Percentiles rank a stretch among this genome's conserved stretches.
Conservation (phyloP, 2,329 filamentous ascomycete species). For the Zymoseptoria ardabiliae region DNA sequence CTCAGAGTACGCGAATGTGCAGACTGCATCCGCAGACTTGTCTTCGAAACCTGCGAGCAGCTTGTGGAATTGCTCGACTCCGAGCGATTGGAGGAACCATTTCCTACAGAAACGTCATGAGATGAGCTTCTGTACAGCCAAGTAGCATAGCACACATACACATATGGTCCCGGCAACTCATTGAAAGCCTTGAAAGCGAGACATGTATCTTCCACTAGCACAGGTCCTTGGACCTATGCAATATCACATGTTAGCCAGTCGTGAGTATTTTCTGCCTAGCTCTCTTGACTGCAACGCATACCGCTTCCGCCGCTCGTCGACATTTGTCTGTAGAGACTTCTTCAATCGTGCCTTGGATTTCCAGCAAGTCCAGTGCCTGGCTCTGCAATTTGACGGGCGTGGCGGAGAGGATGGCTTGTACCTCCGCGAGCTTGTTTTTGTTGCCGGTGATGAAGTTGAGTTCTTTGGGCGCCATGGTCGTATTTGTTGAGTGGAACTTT, state of each 20-base stretch:
- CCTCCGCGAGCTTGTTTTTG: constrained; percentile 85
- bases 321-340: constrained; percentile 88
- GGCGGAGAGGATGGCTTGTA: constrained; percentile 73
- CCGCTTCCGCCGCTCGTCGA: constrained; percentile 67
- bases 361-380: constrained; percentile 70
- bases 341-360: constrained; percentile 87
- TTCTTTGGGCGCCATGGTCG: constrained; percentile 33
- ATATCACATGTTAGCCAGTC: neutral
- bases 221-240: constrained; percentile 68
- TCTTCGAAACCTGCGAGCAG: constrained; percentile 81
- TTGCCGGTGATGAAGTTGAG: constrained; percentile 97
- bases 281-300: constrained; percentile 36
- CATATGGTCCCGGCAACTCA: constrained; percentile 91
- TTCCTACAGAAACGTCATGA: constrained; percentile 52
- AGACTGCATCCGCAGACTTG: constrained; percentile 87
- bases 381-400: constrained; percentile 62
- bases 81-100: constrained; percentile 81
- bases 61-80: constrained; percentile 80
- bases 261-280: neutral
- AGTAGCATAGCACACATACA: constrained; percentile 51
- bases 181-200: constrained; percentile 85
- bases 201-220: constrained; percentile 92
- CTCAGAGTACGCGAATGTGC: constrained; percentile 86
- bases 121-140: neutral
- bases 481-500: neutral